A percentile compares a stretch with the other conserved stretches of the same genome.
These are phyloP conservation scores for Pseudogymnoascus sp. DNA, from an alignment of 2,329 filamentous ascomycete genomes.

Conservation along the genomic window DNA sequence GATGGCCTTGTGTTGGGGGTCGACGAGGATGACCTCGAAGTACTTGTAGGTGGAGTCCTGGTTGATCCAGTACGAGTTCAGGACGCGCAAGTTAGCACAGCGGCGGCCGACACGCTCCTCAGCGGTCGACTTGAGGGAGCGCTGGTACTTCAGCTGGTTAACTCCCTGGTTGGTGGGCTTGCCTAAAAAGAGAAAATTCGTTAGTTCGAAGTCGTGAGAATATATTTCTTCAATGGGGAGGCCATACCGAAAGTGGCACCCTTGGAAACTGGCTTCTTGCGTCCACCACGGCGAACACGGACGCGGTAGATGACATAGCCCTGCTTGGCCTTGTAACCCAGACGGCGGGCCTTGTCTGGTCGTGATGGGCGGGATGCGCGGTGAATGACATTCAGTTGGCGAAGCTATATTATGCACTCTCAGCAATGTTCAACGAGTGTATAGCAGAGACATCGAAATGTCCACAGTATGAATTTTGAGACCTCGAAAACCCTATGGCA, in stretches of 20 bases:
- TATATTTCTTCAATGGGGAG: background rate
- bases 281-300: slow-evolving; percentile 95
- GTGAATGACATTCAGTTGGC: slow-evolving; percentile 99
- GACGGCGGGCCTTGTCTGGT: slow-evolving; percentile 99
- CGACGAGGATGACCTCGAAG: slow-evolving; percentile 99
- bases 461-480: slow-evolving; percentile 30
- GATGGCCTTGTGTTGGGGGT: slow-evolving; percentile 99
- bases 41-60: slow-evolving; percentile 99
- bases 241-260: slow-evolving; percentile 94
- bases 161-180: slow-evolving; percentile 99
- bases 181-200: slow-evolving; percentile 51
- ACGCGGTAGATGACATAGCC: slow-evolving; percentile 99
- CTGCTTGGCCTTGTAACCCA: slow-evolving; percentile 99
- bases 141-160: slow-evolving; percentile 99
- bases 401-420: slow-evolving; percentile 99
- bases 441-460: slow-evolving; percentile 57
- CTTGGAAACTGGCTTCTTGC: slow-evolving; percentile 94
- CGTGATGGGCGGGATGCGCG: slow-evolving; percentile 95
- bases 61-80: slow-evolving; percentile 99
- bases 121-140: slow-evolving; percentile 92
- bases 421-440: slow-evolving; percentile 99
- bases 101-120: slow-evolving; percentile 99
- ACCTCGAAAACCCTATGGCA: slow-evolving; percentile 3
- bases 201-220: slow-evolving; percentile 18
- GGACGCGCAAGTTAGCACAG: slow-evolving; percentile 97